Percentiles rank a stretch among this genome's conserved stretches.
Conservation (phyloP, 2,329 filamentous ascomycete genomes). For the Fusarium brevicatenulatum region DNA sequence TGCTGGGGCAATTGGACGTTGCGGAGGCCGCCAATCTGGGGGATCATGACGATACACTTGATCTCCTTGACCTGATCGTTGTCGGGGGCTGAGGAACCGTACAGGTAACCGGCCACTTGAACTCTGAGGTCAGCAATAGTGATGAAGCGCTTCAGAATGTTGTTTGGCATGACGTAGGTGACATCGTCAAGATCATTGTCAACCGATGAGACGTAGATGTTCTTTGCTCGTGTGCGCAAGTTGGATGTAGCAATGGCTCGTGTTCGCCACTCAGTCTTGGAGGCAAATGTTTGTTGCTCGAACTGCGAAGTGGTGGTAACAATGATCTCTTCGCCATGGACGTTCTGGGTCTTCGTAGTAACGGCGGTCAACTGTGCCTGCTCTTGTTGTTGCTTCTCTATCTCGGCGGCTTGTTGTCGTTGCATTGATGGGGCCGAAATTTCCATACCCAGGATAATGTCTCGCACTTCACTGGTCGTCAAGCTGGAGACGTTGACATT, state of each 20-base stretch:
- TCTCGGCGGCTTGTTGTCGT: conserved; percentile 96
- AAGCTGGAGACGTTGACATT: conserved; percentile 98
- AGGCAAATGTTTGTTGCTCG: conserved; percentile 96
- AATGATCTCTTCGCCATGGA: conserved; percentile 96
- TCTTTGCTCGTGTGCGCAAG: conserved; percentile 91
- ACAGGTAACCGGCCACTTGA: conserved; percentile 95
- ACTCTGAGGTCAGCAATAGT: conserved; percentile 95
- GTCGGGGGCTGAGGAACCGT: conserved; percentile 90
- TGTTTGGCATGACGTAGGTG: conserved; percentile 99
- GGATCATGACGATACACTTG: conserved; percentile 95
- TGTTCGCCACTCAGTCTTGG: conserved; percentile 98
- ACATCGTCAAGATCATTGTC: conserved; percentile 91
- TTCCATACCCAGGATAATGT: conserved; percentile 99
- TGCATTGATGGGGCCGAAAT: conserved; percentile 98
- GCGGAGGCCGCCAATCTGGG: conserved; percentile 92
- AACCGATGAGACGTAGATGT: conserved; percentile 97
- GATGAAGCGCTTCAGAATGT: conserved; percentile 97
- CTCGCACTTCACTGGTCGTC: conserved; percentile 95
- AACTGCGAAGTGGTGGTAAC: conserved; percentile 98
- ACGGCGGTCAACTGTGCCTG: conserved; percentile 96
- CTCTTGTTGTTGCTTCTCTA: conserved; percentile 98
- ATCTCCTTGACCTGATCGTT: conserved; percentile 98
- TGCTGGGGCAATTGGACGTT: conserved; percentile 91
- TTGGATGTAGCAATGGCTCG: conserved; percentile 97
- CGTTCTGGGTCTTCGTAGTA: conserved; percentile 97